Percentiles rank a stretch among this genome's conserved stretches.
Conservation (phyloP, 768 basidiomycete genomes). For the Psilocybe tampanensis region DNA sequence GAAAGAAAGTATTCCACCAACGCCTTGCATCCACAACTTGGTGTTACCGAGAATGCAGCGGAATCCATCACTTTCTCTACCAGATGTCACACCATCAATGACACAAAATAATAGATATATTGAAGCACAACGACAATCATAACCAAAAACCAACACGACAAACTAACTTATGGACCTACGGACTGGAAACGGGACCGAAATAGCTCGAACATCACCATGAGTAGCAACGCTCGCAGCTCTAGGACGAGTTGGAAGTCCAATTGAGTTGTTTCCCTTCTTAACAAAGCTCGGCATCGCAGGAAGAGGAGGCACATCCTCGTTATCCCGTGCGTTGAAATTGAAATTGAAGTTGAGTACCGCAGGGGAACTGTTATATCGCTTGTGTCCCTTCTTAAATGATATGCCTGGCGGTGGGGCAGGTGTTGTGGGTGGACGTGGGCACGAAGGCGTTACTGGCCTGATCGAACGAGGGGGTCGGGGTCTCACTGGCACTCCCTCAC, state of each 20-base stretch:
- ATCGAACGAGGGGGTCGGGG: neutral
- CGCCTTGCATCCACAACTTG: too few relatives aligned
- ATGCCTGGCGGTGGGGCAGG: neutral
- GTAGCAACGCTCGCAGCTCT: neutral
- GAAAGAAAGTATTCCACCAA: too few relatives aligned
- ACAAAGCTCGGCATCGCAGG: slow-evolving; percentile 6
- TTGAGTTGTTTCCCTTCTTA: neutral
- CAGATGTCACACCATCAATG: too few relatives aligned
- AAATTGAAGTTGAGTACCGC: slow-evolving; percentile 8
- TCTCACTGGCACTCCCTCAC: neutral
- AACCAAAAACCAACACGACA: too few relatives aligned
- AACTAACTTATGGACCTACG: neutral
- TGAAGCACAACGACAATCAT: too few relatives aligned
- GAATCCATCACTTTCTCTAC: too few relatives aligned
- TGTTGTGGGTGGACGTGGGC: neutral
- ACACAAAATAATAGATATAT: too few relatives aligned
- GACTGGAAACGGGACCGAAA: neutral
- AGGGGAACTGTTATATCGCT: slow-evolving; percentile 13
- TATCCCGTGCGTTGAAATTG: slow-evolving; percentile 3
- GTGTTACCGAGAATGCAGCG: too few relatives aligned
- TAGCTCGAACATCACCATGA: neutral
- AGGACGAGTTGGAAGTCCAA: neutral
- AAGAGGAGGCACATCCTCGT: slow-evolving; percentile 10
- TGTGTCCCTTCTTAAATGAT: slow-evolving; percentile 6
- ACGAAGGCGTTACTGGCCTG: neutral